A percentile compares a stretch with the other conserved stretches of the same genome.
Evolutionary conservation across 805 yeast genomes (phyloP).

Genomic region (Peterozyma toletana): DNA sequence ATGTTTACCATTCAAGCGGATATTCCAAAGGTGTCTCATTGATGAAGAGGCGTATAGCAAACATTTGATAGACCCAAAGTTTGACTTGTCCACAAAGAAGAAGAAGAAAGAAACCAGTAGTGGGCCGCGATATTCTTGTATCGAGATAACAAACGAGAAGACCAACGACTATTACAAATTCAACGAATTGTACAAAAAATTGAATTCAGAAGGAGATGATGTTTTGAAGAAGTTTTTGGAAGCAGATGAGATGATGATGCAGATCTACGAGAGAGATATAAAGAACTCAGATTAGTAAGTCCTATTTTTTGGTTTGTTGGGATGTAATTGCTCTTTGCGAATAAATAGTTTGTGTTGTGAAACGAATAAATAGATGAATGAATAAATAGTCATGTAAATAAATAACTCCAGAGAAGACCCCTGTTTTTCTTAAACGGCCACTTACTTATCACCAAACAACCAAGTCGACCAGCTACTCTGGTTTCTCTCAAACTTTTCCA

Average conservation of each 20-base stretch:
- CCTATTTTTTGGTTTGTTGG: too few relatives aligned
- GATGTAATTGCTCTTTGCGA: too few relatives aligned
- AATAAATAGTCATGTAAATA: constrained; percentile 19
- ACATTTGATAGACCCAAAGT: too few relatives aligned
- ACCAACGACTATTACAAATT: constrained; percentile 24
- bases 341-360: too few relatives aligned
- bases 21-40: constrained; percentile 35
- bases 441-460: constrained; percentile 35
- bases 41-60: constrained; percentile 9
- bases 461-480: constrained; percentile 28
- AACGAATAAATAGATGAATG: too few relatives aligned
- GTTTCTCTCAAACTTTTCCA: constrained; percentile 31
- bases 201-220: constrained; percentile 3
- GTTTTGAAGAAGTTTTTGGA: constrained; percentile 19
- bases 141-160: constrained; percentile 29
- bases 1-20: constrained; percentile 41
- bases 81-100: not conserved
- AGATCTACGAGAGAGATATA: constrained; percentile 2
- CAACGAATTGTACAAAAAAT: constrained; percentile 7
- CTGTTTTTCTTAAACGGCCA: too few relatives aligned
- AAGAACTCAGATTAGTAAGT: not conserved
- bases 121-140: constrained; percentile 8
- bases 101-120: not conserved
- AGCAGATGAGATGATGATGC: constrained; percentile 22
- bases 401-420: constrained; percentile 11